Percentiles rank a stretch among this genome's conserved stretches.
These are phyloP conservation scores for Vinca minor DNA, from an alignment of 257 asterid genomes.

Conservation along the genomic window DNA sequence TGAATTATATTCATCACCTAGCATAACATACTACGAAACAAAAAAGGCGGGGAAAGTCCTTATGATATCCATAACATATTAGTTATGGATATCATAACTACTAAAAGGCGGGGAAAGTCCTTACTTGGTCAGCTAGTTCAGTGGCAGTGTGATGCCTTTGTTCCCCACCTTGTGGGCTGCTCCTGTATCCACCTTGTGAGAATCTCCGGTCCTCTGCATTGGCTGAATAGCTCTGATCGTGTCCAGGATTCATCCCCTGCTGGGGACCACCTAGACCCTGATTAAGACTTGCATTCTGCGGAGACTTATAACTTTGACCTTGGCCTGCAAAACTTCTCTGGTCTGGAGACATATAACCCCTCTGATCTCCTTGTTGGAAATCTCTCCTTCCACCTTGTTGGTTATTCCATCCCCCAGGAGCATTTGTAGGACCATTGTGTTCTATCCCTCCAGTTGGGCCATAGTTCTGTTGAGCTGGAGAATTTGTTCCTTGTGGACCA, in stretches of 20 bases:
- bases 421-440: conserved; percentile 25
- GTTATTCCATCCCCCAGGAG: conserved; percentile 24
- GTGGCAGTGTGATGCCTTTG: conserved; percentile 22
- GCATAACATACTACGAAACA: background rate
- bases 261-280: conserved; percentile 4
- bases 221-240: conserved; percentile 19
- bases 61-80: too few species aligned
- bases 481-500: conserved; percentile 23
- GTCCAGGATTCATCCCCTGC: conserved; percentile 11
- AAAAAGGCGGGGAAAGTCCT: background rate
- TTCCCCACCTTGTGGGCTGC: conserved; percentile 11
- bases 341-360: conserved; percentile 15
- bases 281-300: conserved; percentile 28
- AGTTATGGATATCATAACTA: background rate
- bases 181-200: conserved; percentile 17
- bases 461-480: conserved; percentile 20
- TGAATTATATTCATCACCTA: background rate
- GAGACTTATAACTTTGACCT: conserved; percentile 20
- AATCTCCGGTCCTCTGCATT: conserved; percentile 17
- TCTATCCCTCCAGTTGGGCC: conserved; percentile 25
- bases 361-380: conserved; percentile 17
- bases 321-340: conserved; percentile 29
- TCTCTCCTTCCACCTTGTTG: conserved; percentile 19
- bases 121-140: conserved; percentile 29
- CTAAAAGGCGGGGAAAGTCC: background rate